Evolutionary conservation across 1,284 basidiomycete species (phyloP), one percentile per base, ranked within the genome.

Genomic region (Gastroboletus turbinatus): DNA sequence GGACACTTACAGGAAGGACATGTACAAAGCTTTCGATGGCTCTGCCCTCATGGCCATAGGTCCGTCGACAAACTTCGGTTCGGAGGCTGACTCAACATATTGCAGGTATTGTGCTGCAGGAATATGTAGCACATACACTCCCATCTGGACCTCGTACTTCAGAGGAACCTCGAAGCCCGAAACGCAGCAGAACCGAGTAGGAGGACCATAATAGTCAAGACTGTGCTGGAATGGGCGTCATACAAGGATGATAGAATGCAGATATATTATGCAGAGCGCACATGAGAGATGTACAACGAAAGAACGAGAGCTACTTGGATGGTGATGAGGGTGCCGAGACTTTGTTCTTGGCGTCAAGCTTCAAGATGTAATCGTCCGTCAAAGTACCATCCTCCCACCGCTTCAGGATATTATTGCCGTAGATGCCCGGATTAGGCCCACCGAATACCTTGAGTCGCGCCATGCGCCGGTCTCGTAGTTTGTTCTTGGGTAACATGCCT

Each of bases 401-500:
- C 60, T 83, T 83, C 64, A 91, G 60, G 58, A 91, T 78, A 64
- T 91, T 91, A 11, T 78, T 78, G 55, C 82, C 79, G 54, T 90
- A 78, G 17, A 82, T 81, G 29, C 89, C 88, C 76, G 87, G 85
- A 60, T 87, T 81, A 43, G 85, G 76, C 17, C 83, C 88, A 36
- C 90, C 83, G 68, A 94, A 97, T 63, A 98, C 90, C 61, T 90
- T 87, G 47, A 98, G 78, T 52, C 95, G 79, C 60, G 90, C 92
- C 40, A 98, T 75, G 46, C 95, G 82, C 50, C 90, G 81, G 55
- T 96, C 90, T 29, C 95, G 85, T 59, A 96, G 82, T 61, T 90
- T 94, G 79, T 98, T 98, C 75, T 98, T 98, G 30, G 95, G 95
- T 57, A 98, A 78, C 95, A 98, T 98, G 60, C 95, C 92, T 10